Base-by-base conservation (phyloP, 2,329 filamentous ascomycete genomes). In the Fusarium subtropicale region DNA sequence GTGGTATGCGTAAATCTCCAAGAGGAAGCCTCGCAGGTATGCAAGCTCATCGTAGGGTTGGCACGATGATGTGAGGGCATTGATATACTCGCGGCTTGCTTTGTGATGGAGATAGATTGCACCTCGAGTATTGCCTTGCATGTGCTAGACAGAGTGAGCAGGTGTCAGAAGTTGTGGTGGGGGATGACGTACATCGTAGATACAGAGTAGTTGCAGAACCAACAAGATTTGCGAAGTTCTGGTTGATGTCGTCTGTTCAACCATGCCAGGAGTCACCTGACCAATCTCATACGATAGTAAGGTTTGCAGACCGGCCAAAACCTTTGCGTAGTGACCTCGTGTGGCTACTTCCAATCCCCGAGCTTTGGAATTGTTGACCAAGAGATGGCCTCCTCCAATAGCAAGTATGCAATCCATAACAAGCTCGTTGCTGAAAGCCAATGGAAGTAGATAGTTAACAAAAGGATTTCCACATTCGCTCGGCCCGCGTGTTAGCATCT, bases 341-440 rank as follows among this genome's bases (percentile, higher is more conserved):
- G 60, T 48, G 1, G n/a, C 50, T 8, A 63, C 60, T 7, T 63
- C 60, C 1, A 63, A 38, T 2, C 24, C 36, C 9, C 58, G 42
- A 20, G 30, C 58, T 31, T 2, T n/a, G 2, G 36, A 26, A 3
- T 38, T 5, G n/a, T 63, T 63, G 1, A 63, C 24, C 0, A 31
- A 44, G 2, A 63, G 2, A 30, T 63, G 60, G 3, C 58, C 60
- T 18, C 60, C 60, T 1, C 48, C 58, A 44, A 63, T 63, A 8
- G 60, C 58, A 3, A 63, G 60, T 11, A 63, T 12, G 5, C 60
- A 63, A n/a, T 63, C 36, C 5, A 63, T 38, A 3, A 63, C 36
- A n/a, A 63, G 42, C 3, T 24, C 11, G 2, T 63, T 39, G 4
- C n/a, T 44, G 10, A 36, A 18, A 8, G 60, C 60, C 31, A 63